These are phyloP conservation scores for Tricholomella constricta DNA, from an alignment of 768 basidiomycete species.

Conservation along the genomic window DNA sequence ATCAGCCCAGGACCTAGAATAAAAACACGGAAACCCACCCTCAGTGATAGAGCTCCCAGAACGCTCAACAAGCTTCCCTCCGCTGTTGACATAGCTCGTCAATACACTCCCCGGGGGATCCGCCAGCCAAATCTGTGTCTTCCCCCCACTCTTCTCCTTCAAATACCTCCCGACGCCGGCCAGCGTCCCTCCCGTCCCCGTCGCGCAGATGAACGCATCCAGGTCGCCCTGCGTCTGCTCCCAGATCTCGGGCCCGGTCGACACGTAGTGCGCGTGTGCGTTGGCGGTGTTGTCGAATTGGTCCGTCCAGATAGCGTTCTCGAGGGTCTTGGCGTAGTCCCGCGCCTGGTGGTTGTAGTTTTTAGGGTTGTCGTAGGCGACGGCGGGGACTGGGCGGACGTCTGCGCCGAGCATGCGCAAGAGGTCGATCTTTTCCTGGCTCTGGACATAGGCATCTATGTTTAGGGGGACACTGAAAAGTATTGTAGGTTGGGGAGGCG, in stretches of 20 bases:
- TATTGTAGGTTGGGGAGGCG: not conserved
- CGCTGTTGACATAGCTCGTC: slow-evolving; percentile 78
- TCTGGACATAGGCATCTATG: slow-evolving; percentile 46
- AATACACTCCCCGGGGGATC: slow-evolving; percentile 97
- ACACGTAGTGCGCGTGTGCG: slow-evolving; percentile 79
- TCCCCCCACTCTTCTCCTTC: slow-evolving; percentile 78
- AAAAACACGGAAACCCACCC: slow-evolving; percentile 48
- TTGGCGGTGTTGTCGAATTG: slow-evolving; percentile 98
- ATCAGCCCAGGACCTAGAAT: not conserved
- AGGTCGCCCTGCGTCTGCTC: slow-evolving; percentile 77
- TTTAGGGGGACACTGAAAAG: not conserved
- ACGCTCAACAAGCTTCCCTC: slow-evolving; percentile 75
- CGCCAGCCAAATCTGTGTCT: slow-evolving; percentile 89
- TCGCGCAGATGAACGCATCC: slow-evolving; percentile 92
- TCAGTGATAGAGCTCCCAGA: slow-evolving; percentile 90
- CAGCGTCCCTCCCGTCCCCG: slow-evolving; percentile 95
- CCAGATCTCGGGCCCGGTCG: slow-evolving; percentile 98
- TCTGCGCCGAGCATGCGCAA: slow-evolving; percentile 97
- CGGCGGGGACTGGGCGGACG: slow-evolving; percentile 94
- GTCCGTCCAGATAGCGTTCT: slow-evolving; percentile 94
- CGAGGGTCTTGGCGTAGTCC: slow-evolving; percentile 71
- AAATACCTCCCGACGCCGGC: slow-evolving; percentile 86
- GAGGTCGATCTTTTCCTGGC: slow-evolving; percentile 98
- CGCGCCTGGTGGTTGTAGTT: slow-evolving; percentile 99
- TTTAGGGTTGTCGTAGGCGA: slow-evolving; percentile 89